phyloP scores from a whole-genome alignment of 208 protist genomes.

The Polymyxa betae region DNA sequence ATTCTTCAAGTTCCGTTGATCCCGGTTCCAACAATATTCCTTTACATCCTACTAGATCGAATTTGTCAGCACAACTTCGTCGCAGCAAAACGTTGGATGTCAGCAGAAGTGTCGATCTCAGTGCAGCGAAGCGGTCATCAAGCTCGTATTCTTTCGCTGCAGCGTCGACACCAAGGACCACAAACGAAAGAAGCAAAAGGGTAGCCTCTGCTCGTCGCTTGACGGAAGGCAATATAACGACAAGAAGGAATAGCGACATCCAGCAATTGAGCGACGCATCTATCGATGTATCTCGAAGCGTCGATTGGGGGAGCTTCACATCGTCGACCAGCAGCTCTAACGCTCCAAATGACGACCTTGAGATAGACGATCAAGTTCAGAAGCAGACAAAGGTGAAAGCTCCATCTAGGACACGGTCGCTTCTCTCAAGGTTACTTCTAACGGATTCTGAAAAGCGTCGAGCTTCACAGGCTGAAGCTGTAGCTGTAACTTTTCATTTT shows the following conservation, averaged over 20 bases:
- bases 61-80: neutral
- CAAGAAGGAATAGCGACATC: neutral
- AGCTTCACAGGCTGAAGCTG: neutral
- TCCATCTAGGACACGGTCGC: neutral
- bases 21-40: neutral
- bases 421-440: neutral
- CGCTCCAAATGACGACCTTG: neutral
- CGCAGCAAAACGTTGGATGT: neutral
- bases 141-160: neutral
- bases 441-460: neutral
- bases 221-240: neutral
- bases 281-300: conserved; percentile 19
- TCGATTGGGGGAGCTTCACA: neutral
- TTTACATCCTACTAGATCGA: neutral
- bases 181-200: neutral
- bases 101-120: conserved; percentile 41
- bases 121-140: neutral
- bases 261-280: neutral
- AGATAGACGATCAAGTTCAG: neutral
- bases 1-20: neutral
- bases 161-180: neutral
- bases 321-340: neutral
- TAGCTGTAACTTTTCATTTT: neutral
- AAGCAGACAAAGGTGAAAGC: neutral
- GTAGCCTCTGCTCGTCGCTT: neutral